Evolutionary conservation across 2,329 filamentous ascomycete species (phyloP), one percentile per base, ranked within the genome.

Genomic region (Aspergillus tubingensis): DNA sequence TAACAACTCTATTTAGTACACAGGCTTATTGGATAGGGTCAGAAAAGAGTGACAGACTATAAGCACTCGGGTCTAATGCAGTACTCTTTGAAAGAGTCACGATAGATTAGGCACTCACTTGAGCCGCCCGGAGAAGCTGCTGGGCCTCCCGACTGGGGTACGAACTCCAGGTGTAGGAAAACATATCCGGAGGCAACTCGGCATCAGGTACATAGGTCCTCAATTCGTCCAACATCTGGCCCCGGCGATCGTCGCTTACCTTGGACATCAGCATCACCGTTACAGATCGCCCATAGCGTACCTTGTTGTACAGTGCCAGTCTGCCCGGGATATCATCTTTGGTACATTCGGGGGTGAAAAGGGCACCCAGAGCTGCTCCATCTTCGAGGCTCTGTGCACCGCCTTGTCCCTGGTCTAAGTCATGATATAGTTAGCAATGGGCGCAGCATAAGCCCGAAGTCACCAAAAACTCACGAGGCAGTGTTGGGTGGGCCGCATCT

Each of bases 331-430:
- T 44, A 54, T 66, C 55, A 11, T 58, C 44, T 17, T n/a, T 21
- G 10, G 48, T 53, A 11, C 54, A 60, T 2, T 68, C 67, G n/a
- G 66, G 62, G 2, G 67, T 54, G 8, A 79, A 63, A 0, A 72
- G 60, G 2, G 70, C 67, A 3, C 70, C 75, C 0, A 79, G 63
- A 11, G 72, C 74, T 3, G 71, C 64, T 1, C 68, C 76, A 54
- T 79, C 76, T 63, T 78, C 76, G 36, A 78, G 68, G 0, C 70
- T 71, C 51, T 77, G 76, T 0, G 72, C 72, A 8, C 68, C 77
- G 0, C 73, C 76, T 62, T 78, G 79, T 10, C 73, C 77, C 57
- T 79, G 78, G 56, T 79, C 77, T 58, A 30, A 2, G n/a, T 38
- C 11, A 30, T 30, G 36, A n/a, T 8, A 2, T 17, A 75, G 49